These are phyloP conservation scores for Aspergillus biplanus DNA, from an alignment of 495 filamentous ascomycete species.

Conservation along the genomic window DNA sequence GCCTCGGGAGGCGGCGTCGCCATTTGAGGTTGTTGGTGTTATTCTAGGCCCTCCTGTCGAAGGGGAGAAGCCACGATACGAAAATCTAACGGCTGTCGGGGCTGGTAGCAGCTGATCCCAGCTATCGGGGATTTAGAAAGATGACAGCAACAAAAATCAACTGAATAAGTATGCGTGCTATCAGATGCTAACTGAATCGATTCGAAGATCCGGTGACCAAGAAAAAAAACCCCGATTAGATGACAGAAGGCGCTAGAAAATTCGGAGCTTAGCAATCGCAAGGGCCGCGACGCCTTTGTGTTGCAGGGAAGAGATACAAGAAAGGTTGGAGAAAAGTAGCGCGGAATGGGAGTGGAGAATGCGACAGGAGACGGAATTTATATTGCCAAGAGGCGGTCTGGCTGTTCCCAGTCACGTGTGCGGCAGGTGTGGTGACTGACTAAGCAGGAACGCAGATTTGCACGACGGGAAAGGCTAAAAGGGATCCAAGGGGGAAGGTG, in stretches of 20 bases:
- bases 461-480: conserved; percentile 18
- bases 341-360: conserved; percentile 50
- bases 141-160: conserved; percentile 31
- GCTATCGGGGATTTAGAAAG: conserved; percentile 29
- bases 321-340: conserved; percentile 26
- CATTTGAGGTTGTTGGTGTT: conserved; percentile 37
- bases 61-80: conserved; percentile 31
- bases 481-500: conserved; percentile 17
- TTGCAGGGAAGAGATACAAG: conserved; percentile 27
- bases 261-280: conserved; percentile 25
- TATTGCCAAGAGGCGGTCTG: conserved; percentile 49
- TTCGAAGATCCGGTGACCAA: conserved; percentile 30
- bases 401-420: conserved; percentile 41
- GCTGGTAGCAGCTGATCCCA: conserved; percentile 23
- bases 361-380: conserved; percentile 49
- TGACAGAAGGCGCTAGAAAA: conserved; percentile 31
- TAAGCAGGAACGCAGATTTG: conserved; percentile 28
- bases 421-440: conserved; percentile 28
- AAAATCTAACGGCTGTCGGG: conserved; percentile 27
- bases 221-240: conserved; percentile 27
- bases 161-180: conserved; percentile 40
- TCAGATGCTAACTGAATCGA: conserved; percentile 39
- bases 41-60: conserved; percentile 24
- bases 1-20: conserved; percentile 55
- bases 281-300: conserved; percentile 25